Base-by-base conservation (phyloP, 352 stramenopile genomes). In the Phytophthora europaea region DNA sequence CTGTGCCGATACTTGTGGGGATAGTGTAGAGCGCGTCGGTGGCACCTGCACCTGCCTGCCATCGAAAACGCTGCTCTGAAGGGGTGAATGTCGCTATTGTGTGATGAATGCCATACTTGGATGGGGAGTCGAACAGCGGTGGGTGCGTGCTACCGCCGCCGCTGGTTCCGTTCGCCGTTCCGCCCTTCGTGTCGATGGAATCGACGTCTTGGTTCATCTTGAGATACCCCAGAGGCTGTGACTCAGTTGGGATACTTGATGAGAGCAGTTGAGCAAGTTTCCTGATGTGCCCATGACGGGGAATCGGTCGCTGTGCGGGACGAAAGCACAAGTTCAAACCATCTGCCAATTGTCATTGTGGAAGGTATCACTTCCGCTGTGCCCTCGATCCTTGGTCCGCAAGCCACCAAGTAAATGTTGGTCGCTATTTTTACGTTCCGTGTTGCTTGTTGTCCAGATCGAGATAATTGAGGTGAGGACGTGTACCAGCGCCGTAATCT, bases 21-120 rank as follows among this genome's bases (percentile, higher is more conserved):
- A 95, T 62, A n/a, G 73, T 87, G 69, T 95, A 95, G 33, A 95
- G 64, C 15, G 86, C 88, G 68, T 95, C 85, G 1, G 85, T 92
- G 28, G 76, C 54, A 34, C 78, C 82, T 9, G 68, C 77, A 20
- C 76, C 60, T 33, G 84, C 79, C 68, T 95, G 87, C 89, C 89
- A 95, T 54, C 83, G 71, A 72, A 94, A 95, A 8, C 89, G 87
- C 26, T 75, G 77, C 62, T 95, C 89, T 0, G 89, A 92, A 0
- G 89, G 75, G 18, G 68, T 88, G 71, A 81, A 94, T 1, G 89
- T 79, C n/a, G 81, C 80, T n/a, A 84, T 77, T 5, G 89, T 83
- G 63, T 91, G 83, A 67, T 94, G 86, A 20, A 90, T 79, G 31
- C 89, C 89, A 63, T 79, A 58, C 72, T 95, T 95, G 60, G 89